Conservation (phyloP, 2,329 filamentous ascomycete genomes). For the Penicillium polonicum region DNA sequence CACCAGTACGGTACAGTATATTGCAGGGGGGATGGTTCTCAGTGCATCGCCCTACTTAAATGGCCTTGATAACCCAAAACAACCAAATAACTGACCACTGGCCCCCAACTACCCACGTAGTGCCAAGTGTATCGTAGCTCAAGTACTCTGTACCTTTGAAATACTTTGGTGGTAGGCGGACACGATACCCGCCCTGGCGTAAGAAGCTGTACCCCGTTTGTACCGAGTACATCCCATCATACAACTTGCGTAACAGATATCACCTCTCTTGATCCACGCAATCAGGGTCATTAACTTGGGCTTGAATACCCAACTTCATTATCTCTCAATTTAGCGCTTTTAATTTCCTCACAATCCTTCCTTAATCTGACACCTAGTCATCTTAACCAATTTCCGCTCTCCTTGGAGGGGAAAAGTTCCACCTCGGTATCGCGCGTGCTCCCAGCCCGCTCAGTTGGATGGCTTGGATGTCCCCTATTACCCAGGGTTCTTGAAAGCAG, state of each 20-base stretch:
- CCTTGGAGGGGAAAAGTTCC: conserved; percentile 18
- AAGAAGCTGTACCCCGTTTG: conserved; percentile 10
- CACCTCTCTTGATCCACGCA: conserved; percentile 22
- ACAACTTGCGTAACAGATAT: conserved; percentile 22
- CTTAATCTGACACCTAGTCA: background rate
- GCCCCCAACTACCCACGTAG: background rate
- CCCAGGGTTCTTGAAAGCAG: conserved; percentile 25
- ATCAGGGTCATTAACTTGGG: conserved; percentile 24
- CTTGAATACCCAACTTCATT: conserved; percentile 24
- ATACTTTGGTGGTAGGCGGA: conserved; percentile 6
- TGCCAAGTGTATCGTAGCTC: background rate
- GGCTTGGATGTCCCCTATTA: conserved; percentile 21
- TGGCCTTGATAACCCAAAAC: background rate
- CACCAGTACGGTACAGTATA: conserved; percentile 15
- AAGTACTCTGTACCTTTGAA: background rate
- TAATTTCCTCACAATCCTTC: conserved; percentile 4
- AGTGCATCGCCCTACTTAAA: background rate
- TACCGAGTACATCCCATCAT: conserved; percentile 13
- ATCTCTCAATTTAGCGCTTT: conserved; percentile 9
- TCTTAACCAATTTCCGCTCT: conserved; percentile 12
- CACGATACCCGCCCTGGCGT: conserved; percentile 1
- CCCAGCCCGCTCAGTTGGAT: conserved; percentile 29
- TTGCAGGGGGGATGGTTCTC: background rate
- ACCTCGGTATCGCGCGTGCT: conserved; percentile 31
- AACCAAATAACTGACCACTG: background rate